Evolutionary conservation across 345 rosid species (phyloP), one percentile per base, ranked within the genome.

Genomic region (Eutrema japonicum): DNA sequence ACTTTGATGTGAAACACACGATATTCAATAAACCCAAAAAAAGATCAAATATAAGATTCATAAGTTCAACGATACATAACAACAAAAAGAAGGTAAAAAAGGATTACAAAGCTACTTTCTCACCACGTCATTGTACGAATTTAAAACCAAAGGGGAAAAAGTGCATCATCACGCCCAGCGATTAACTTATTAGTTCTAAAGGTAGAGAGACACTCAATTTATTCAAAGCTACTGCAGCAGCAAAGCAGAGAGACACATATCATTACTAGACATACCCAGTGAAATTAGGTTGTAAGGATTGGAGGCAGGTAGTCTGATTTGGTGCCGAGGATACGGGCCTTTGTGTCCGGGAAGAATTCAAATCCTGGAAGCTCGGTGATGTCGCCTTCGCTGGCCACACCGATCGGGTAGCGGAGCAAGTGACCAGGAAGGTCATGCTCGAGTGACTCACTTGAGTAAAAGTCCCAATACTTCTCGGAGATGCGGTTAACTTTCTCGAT

Each of bases 241-340:
- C 53, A 42, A 59, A 14, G 18, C 47, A 67, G 12, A 40, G 64
- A 46, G 36, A 46, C 26, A 35, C 42, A 53, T 45, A 54, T 54
- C 43, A n/a, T 47, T 37, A 47, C 57, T 63, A 26, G 49, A 32
- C 73, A 54, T 59, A 59, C 48, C 55, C 12, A 68, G 41, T 60
- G 46, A 64, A 16, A 37, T 74, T 79, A 92, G 64, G 99, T 95
- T 29, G 99, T 92, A 26, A 95, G 91, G 84, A 90, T 90, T 26
- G 98, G 97, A 27, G 99, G 99, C 62, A 95, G 68, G 81, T 85
- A 90, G 80, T 92, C 98, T 10, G 99, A 90, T 75, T 86, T 90
- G 60, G 86, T 12, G 7, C 99, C 99, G 8, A 95, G 91, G 71
- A 95, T 59, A 14, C 85, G 89, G 48, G 97, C 99, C 78, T 87